Conservation (phyloP, 1,284 basidiomycete genomes). For the Tilletia horrida region DNA sequence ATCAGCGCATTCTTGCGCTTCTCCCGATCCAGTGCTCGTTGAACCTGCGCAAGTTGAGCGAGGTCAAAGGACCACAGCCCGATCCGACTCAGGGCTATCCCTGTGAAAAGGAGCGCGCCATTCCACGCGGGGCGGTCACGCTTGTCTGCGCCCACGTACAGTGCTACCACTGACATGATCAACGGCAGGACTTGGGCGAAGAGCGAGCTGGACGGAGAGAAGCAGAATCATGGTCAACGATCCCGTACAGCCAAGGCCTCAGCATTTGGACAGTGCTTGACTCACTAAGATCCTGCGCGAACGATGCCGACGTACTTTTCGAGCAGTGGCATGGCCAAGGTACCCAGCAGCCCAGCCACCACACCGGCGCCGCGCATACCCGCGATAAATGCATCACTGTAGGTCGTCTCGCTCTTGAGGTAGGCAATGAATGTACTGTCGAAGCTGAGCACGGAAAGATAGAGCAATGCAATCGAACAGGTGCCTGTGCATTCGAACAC, state of each 20-base stretch:
- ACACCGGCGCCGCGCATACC: conserved; percentile 62
- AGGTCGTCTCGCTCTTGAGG: conserved; percentile 44
- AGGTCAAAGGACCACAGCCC: conserved; percentile 63
- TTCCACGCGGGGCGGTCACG: conserved; percentile 37
- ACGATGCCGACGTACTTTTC: conserved; percentile 59
- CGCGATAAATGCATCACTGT: conserved; percentile 61
- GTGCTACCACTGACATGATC: conserved; percentile 29
- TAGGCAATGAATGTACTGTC: conserved; percentile 46
- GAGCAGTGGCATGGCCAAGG: conserved; percentile 58
- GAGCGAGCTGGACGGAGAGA: conserved; percentile 18
- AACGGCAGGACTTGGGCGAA: conserved; percentile 36
- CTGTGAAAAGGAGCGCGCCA: conserved; percentile 44
- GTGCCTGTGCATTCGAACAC: conserved; percentile 35
- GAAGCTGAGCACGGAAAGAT: conserved; percentile 59
- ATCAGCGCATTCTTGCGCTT: conserved; percentile 37
- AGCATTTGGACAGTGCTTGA: background rate
- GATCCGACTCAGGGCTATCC: conserved; percentile 60
- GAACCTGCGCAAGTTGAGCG: conserved; percentile 59
- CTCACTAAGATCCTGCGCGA: conserved; percentile 57
- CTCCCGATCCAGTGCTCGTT: conserved; percentile 30
- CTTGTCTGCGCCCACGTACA: conserved; percentile 31
- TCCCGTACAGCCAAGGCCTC: background rate
- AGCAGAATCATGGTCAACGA: background rate
- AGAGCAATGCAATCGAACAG: conserved; percentile 60
- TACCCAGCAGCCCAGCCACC: conserved; percentile 59